A percentile compares a stretch with the other conserved stretches of the same genome.
Conservation (phyloP, 306 rosid genomes). For the Trifolium repens region DNA sequence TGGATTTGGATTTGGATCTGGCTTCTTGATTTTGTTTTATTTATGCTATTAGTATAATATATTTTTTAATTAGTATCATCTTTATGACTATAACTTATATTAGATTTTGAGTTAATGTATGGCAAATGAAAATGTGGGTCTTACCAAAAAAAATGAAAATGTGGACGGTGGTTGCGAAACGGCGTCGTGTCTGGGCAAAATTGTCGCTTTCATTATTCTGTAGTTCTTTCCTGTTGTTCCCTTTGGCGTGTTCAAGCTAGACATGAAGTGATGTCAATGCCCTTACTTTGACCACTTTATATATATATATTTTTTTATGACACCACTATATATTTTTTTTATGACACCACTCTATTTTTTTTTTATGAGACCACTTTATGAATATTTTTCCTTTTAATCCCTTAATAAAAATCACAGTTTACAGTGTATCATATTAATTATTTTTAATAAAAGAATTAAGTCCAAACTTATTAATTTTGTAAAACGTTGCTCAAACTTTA, state of each 20-base stretch:
- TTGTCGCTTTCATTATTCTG: slow-evolving; percentile 38
- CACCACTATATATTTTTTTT: too few relatives aligned
- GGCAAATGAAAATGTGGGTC: slow-evolving; percentile 2
- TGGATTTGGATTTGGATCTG: too few relatives aligned
- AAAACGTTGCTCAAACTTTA: too few relatives aligned
- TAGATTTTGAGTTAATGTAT: neutral
- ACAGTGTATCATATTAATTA: too few relatives aligned
- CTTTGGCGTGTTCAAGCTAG: neutral
- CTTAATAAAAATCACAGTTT: too few relatives aligned
- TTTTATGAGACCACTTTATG: too few relatives aligned
- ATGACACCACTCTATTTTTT: too few relatives aligned
- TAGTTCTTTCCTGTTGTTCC: neutral
- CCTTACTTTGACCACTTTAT: slow-evolving; percentile 18
- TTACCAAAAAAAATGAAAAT: slow-evolving; percentile 5
- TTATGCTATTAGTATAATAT: neutral
- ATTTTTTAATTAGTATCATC: neutral
- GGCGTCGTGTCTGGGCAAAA: slow-evolving; percentile 22
- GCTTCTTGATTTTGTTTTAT: neutral
- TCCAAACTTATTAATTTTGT: too few relatives aligned
- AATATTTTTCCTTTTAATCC: too few relatives aligned
- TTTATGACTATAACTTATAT: neutral
- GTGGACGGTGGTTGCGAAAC: slow-evolving; percentile 18
- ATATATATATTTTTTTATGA: too few relatives aligned
- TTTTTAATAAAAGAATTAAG: too few relatives aligned
- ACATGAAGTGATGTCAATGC: slow-evolving; percentile 6